phyloP scores from a whole-genome alignment of 2,329 filamentous ascomycete species.

The Bertia moriformis region DNA sequence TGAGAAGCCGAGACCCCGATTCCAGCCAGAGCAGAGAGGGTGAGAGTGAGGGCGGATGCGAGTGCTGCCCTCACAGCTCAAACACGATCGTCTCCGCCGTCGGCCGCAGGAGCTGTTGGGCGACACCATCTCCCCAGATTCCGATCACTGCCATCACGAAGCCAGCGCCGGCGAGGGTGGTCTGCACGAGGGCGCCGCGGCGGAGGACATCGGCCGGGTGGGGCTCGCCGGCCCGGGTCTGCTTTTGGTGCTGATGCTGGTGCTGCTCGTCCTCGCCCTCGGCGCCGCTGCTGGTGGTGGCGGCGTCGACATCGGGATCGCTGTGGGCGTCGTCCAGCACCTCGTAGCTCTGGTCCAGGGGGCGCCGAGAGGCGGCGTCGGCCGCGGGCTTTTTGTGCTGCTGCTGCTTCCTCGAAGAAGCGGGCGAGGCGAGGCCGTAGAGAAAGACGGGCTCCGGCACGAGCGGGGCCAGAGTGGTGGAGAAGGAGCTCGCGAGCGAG shows the following conservation, averaged over 20 bases:
- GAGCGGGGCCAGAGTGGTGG: constrained; percentile 30
- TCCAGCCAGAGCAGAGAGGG: too few relatives aligned
- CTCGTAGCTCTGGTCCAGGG: constrained; percentile 46
- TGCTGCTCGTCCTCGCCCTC: constrained; percentile 24
- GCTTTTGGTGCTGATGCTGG: too few relatives aligned
- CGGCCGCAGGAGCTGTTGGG: not conserved
- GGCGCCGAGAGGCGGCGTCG: constrained; percentile 11
- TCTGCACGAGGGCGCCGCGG: constrained; percentile 37
- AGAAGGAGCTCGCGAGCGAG: constrained; percentile 43
- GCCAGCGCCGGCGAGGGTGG: constrained; percentile 34
- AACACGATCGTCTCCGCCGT: constrained; percentile 8
- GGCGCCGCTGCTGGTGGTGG: constrained; percentile 28
- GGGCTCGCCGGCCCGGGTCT: constrained; percentile 23
- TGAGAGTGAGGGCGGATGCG: too few relatives aligned
- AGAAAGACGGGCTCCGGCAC: constrained; percentile 11
- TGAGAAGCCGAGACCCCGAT: too few relatives aligned
- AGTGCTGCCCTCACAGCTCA: constrained; percentile 6
- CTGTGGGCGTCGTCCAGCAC: constrained; percentile 40
- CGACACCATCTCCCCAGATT: constrained; percentile 48
- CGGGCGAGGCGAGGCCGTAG: constrained; percentile 5
- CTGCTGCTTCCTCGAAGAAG: constrained; percentile 11
- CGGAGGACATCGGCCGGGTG: constrained; percentile 25
- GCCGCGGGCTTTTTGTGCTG: constrained; percentile 7
- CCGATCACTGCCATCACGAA: constrained; percentile 49
- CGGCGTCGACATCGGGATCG: constrained; percentile 22